phyloP scores from a whole-genome alignment of 495 filamentous ascomycete genomes.

The Xylaria longipes region DNA sequence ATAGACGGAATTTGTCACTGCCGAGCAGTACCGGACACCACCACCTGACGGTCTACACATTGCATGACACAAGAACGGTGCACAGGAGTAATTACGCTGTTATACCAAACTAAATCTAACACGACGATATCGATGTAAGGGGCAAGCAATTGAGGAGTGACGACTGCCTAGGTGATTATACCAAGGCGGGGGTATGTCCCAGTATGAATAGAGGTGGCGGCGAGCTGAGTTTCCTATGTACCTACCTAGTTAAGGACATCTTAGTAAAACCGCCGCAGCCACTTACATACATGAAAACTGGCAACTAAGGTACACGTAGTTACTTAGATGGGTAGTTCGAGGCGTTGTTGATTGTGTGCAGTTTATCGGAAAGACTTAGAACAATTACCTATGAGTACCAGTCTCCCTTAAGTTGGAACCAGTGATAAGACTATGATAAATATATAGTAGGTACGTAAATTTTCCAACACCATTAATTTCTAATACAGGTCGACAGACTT shows the following conservation, averaged over 20 bases:
- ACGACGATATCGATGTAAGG: neutral
- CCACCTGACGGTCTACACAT: neutral
- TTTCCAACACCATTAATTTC: neutral
- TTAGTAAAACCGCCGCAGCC: conserved; percentile 1
- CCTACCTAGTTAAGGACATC: neutral
- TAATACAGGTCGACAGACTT: neutral
- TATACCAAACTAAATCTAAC: neutral
- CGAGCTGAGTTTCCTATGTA: neutral
- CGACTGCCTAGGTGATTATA: neutral
- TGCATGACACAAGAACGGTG: neutral
- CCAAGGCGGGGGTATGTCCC: neutral
- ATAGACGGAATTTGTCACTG: neutral
- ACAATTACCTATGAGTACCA: neutral
- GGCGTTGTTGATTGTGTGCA: neutral
- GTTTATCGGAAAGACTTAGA: neutral
- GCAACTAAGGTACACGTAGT: neutral
- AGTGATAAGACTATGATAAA: neutral
- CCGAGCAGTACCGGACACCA: neutral
- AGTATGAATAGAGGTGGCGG: neutral
- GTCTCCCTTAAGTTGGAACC: neutral
- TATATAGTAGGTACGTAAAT: neutral
- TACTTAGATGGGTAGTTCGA: neutral
- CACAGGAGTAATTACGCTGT: neutral
- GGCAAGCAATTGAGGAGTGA: neutral
- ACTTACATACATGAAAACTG: neutral